Conservation (phyloP, 2,329 filamentous ascomycete species). For the Penicillium olsonii region DNA sequence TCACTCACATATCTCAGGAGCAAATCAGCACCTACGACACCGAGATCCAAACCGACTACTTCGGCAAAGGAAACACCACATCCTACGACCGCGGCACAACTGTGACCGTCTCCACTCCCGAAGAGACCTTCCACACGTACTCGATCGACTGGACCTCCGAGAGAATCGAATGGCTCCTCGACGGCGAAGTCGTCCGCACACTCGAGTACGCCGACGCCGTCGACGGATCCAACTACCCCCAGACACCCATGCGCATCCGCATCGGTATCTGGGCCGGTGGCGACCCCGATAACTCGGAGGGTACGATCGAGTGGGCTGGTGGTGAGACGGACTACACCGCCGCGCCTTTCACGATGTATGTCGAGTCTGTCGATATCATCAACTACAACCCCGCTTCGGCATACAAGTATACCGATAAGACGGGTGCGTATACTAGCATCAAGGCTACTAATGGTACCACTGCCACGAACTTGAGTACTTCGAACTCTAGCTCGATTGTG, state of each 20-base stretch:
- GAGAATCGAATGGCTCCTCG: constrained; percentile 65
- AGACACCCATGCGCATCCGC: constrained; percentile 72
- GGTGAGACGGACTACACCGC: constrained; percentile 66
- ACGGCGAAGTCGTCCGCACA: constrained; percentile 63
- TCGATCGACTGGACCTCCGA: constrained; percentile 67
- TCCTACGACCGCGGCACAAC: constrained; percentile 83
- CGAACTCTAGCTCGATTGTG: constrained; percentile 11
- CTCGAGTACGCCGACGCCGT: constrained; percentile 63
- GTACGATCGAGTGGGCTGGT: constrained; percentile 69
- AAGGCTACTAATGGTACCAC: constrained; percentile 34
- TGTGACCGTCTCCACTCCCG: constrained; percentile 65
- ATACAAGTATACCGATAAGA: constrained; percentile 65
- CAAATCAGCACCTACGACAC: constrained; percentile 39
- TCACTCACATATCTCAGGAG: constrained; percentile 28
- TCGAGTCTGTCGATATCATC: constrained; percentile 61
- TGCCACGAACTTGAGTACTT: constrained; percentile 22
- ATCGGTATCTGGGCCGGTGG: constrained; percentile 72
- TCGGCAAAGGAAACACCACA: constrained; percentile 81
- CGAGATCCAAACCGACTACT: constrained; percentile 80
- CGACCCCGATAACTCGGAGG: constrained; percentile 39
- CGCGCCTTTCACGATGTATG: constrained; percentile 72
- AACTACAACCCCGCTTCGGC: constrained; percentile 62
- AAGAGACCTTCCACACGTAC: constrained; percentile 48
- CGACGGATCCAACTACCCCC: constrained; percentile 63
- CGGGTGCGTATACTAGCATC: constrained; percentile 67